Percentiles rank a stretch among this genome's conserved stretches.
These are phyloP conservation scores for Neltuma alba DNA, from an alignment of 306 rosid genomes.

Conservation along the genomic window DNA sequence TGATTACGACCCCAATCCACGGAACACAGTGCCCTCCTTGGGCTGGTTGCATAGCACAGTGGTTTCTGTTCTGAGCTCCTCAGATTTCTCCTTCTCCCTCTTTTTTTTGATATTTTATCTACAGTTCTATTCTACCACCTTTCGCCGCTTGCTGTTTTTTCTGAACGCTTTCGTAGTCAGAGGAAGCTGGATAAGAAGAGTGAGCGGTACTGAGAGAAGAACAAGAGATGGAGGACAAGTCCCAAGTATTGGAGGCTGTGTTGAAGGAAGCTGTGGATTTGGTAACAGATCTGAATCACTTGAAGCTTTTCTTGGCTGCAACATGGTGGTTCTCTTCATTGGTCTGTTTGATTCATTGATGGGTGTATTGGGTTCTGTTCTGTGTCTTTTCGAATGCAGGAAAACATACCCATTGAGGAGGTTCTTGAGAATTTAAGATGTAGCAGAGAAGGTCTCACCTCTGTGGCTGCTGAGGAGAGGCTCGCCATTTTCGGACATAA, in stretches of 20 bases:
- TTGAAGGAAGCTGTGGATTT: slow-evolving; percentile 96
- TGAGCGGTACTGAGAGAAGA: neutral
- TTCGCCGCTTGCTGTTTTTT: slow-evolving; percentile 35
- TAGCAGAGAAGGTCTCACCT: slow-evolving; percentile 86
- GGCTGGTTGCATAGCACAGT: slow-evolving; percentile 8
- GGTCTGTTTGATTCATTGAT: slow-evolving; percentile 22
- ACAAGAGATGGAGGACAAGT: slow-evolving; percentile 66
- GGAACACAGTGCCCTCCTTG: neutral
- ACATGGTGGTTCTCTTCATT: slow-evolving; percentile 1
- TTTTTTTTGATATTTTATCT: neutral
- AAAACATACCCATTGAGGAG: slow-evolving; percentile 95
- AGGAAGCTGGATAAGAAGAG: slow-evolving; percentile 39
- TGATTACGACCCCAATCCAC: neutral
- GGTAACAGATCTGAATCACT: slow-evolving; percentile 80
- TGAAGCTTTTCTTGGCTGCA: slow-evolving; percentile 22
- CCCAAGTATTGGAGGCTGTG: slow-evolving; percentile 87
- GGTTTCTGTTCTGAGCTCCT: slow-evolving; percentile 36
- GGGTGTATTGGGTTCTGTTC: neutral
- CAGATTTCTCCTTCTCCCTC: slow-evolving; percentile 32
- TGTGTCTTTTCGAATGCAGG: slow-evolving; percentile 59
- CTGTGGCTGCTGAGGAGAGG: slow-evolving; percentile 89
- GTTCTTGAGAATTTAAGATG: slow-evolving; percentile 97
- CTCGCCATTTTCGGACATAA: slow-evolving; percentile 84
- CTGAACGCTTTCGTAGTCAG: slow-evolving; percentile 54
- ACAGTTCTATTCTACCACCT: slow-evolving; percentile 17